Base-by-base conservation (phyloP, 176 grass and related monocot species). In the Ananas comosus region DNA sequence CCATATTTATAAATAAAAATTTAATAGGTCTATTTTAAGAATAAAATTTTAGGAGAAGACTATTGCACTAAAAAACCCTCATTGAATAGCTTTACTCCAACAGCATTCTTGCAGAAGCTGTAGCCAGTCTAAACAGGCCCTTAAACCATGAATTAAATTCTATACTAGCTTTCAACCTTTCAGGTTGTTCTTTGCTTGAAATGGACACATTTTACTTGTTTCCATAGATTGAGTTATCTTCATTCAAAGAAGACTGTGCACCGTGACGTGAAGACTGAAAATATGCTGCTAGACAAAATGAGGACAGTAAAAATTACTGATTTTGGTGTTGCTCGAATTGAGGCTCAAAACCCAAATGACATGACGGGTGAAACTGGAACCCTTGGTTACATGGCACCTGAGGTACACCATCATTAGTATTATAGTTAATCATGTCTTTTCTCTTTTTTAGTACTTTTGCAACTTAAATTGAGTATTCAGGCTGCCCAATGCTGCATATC, bases 351-450 rank as follows among this genome's bases (percentile, higher is more conserved):
- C 83, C 94, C 90, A 75, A 82, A 88, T 80, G 94, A 99, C 48
- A 99, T 99, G 95, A 99, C 95, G 0, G 95, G 95, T 21, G 95
- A 99, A 90, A 99, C 95, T 10, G 95, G 95, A 80, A 99, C 95
- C 48, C 90, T 99, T 67, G 95, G 95, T 84, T 99, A 99, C 76
- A 99, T 99, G 95, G 95, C 90, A 78, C 95, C 95, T 56, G 95
- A 99, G 95, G 95, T 99, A 94, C 42, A 22, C 12, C 54, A 66
- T 74, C 1, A 0, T 50, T 70, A 48, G 8, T 71, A 42, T 42
- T 42, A 42, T 42, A 42, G 33, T 42, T 42, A 42, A 42, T 42
- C 33, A 42, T 51, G 29, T 58, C 2, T 47, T 17, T 0, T 28
- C 2, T 9, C 49, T 63, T 6, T 48, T 25, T 63, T 21, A 17